These are phyloP conservation scores for Camillea tinctor DNA, from an alignment of 2,329 filamentous ascomycete species.

Conservation along the genomic window DNA sequence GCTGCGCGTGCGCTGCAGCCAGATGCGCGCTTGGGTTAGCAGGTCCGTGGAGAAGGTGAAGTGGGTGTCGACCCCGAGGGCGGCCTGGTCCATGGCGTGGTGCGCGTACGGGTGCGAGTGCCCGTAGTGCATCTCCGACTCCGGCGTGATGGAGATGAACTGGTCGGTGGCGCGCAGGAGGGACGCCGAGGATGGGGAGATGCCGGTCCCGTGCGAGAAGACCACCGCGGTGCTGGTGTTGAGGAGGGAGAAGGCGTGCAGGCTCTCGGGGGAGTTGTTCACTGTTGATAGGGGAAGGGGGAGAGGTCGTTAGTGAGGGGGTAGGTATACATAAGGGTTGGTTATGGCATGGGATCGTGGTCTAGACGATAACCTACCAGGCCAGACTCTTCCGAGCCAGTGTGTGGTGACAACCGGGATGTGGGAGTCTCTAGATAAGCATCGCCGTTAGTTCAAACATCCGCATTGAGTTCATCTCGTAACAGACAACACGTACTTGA, in stretches of 20 bases:
- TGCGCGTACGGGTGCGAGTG: slow-evolving; percentile 46
- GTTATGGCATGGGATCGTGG: not conserved
- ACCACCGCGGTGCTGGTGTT: slow-evolving; percentile 47
- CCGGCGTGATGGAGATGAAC: slow-evolving; percentile 56
- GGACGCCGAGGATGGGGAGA: slow-evolving; percentile 38
- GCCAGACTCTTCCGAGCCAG: slow-evolving; percentile 40
- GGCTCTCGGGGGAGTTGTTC: slow-evolving; percentile 39
- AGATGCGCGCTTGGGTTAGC: slow-evolving; percentile 52
- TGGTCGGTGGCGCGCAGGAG: slow-evolving; percentile 50
- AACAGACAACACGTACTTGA: slow-evolving; percentile 25
- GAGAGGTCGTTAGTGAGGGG: not conserved
- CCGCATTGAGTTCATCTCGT: no score
- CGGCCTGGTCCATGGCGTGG: slow-evolving; percentile 47
- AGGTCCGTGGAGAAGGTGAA: slow-evolving; percentile 52
- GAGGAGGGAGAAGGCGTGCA: slow-evolving; percentile 38
- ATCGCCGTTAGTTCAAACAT: not conserved
- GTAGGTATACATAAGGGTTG: no score
- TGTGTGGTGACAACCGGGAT: slow-evolving; percentile 48
- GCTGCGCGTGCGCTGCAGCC: slow-evolving; percentile 48
- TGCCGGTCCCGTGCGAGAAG: slow-evolving; percentile 50
- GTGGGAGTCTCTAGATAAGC: slow-evolving; percentile 32
- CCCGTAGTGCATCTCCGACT: slow-evolving; percentile 60
- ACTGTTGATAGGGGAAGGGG: not conserved
- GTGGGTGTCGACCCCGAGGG: slow-evolving; percentile 55
- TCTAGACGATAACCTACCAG: slow-evolving; percentile 25